phyloP scores from a whole-genome alignment of 805 yeast species.

The Ogataea salicorniae region DNA sequence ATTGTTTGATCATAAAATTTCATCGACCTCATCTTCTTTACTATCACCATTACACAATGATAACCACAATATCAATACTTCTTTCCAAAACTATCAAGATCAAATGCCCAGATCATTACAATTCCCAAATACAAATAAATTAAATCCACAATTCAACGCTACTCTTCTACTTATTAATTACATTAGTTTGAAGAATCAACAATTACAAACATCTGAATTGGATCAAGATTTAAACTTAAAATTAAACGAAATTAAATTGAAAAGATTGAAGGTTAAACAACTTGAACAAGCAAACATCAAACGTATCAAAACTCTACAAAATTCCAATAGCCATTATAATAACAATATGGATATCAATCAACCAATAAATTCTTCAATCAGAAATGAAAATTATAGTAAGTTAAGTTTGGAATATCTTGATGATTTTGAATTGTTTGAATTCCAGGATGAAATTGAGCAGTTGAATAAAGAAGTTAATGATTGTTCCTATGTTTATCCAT shows the following conservation, averaged over 20 bases:
- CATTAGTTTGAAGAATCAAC: background rate
- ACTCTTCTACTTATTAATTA: background rate
- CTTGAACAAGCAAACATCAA: background rate
- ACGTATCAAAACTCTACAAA: background rate
- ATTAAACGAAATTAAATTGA: conserved; percentile 1
- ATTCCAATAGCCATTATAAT: background rate
- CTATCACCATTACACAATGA: too few relatives aligned
- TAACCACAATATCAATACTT: background rate
- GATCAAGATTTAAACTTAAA: conserved; percentile 4
- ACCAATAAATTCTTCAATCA: background rate
- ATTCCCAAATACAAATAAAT: too few relatives aligned
- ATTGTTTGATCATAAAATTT: conserved; percentile 6
- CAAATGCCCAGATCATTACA: too few relatives aligned
- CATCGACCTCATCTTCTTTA: background rate
- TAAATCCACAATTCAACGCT: too few relatives aligned
- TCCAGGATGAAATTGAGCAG: conserved; percentile 15
- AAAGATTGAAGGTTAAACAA: background rate
- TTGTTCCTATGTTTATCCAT: too few relatives aligned
- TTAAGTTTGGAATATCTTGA: conserved; percentile 5
- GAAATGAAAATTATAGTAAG: background rate
- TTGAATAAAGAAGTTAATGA: conserved; percentile 14
- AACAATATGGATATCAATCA: too few relatives aligned
- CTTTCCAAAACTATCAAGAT: background rate
- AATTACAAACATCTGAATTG: background rate
- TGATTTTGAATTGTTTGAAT: conserved; percentile 20